These are phyloP conservation scores for Pichia membranifaciens DNA, from an alignment of 805 yeast genomes.

Conservation along the genomic window DNA sequence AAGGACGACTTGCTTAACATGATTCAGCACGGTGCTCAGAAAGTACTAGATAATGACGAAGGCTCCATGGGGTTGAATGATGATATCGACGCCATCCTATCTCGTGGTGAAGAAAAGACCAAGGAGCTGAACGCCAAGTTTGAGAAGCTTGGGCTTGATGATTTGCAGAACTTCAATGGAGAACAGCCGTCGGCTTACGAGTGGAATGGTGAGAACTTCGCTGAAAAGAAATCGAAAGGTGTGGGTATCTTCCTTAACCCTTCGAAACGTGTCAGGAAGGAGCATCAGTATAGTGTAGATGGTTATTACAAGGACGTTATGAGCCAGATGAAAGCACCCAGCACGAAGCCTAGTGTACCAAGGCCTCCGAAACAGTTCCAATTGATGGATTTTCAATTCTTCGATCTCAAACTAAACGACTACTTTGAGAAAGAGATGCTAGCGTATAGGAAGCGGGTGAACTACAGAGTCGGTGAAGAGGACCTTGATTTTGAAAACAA, in stretches of 20 bases:
- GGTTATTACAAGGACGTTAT: slow-evolving; percentile 70
- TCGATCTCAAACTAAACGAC: slow-evolving; percentile 46
- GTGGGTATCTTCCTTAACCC: slow-evolving; percentile 66
- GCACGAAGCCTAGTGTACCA: slow-evolving; percentile 39
- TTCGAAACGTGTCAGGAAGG: slow-evolving; percentile 67
- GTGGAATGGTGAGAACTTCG: slow-evolving; percentile 91
- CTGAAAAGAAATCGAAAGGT: slow-evolving; percentile 48
- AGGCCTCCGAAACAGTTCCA: slow-evolving; percentile 60
- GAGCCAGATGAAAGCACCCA: slow-evolving; percentile 28
- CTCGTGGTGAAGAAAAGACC: slow-evolving; percentile 78
- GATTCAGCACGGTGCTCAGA: slow-evolving; percentile 96
- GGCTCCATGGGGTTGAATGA: slow-evolving; percentile 36
- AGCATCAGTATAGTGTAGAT: slow-evolving; percentile 71
- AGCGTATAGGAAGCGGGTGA: slow-evolving; percentile 53
- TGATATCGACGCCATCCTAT: slow-evolving; percentile 60
- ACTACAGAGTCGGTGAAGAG: slow-evolving; percentile 52
- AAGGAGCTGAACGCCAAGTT: slow-evolving; percentile 73
- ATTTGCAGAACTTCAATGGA: slow-evolving; percentile 83
- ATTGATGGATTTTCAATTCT: slow-evolving; percentile 72
- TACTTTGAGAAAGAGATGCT: slow-evolving; percentile 61
- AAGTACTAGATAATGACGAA: slow-evolving; percentile 56
- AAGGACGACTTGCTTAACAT: slow-evolving; percentile 86
- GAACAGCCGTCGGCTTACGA: slow-evolving; percentile 77
- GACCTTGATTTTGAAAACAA: slow-evolving; percentile 44
- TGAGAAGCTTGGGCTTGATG: slow-evolving; percentile 84